phyloP scores from a whole-genome alignment of 176 grass and related monocot genomes.

The Carex myosuroides region DNA sequence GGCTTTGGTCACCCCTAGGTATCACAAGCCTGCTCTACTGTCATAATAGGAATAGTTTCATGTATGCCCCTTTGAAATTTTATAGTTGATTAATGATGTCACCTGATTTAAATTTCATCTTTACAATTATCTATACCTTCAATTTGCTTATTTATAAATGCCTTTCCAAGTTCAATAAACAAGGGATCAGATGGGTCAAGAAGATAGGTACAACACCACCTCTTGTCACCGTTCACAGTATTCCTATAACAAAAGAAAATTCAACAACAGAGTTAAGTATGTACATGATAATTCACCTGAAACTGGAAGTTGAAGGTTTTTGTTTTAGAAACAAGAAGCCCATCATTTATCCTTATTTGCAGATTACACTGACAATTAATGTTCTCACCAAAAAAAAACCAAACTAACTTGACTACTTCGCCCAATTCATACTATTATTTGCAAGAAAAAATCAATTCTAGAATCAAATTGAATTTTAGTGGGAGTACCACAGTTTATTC shows the following conservation, averaged over 20 bases:
- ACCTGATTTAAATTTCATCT: background rate
- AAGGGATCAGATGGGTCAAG: constrained; percentile 88
- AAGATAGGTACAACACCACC: constrained; percentile 95
- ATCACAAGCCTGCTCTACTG: background rate
- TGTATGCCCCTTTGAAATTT: background rate
- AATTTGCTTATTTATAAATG: constrained; percentile 86
- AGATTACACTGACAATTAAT: background rate
- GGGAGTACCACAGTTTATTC: background rate
- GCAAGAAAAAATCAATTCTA: background rate
- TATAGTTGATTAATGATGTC: constrained; percentile 8
- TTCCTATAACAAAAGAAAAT: constrained; percentile 60
- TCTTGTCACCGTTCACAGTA: constrained; percentile 75
- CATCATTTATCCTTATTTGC: background rate
- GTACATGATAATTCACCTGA: background rate
- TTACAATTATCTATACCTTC: constrained; percentile 41
- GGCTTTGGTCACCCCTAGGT: background rate
- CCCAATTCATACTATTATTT: background rate
- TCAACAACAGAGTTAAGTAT: constrained; percentile 18
- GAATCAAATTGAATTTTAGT: background rate
- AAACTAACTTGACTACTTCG: background rate
- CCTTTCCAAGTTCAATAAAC: constrained; percentile 81
- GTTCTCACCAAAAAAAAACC: background rate
- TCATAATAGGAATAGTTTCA: background rate
- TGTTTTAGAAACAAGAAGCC: background rate
- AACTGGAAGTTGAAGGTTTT: background rate